Evolutionary conservation across 371 early-diverging fungal species (phyloP), one percentile per base, ranked within the genome.

Genomic region (Haplosporangium sp.): DNA sequence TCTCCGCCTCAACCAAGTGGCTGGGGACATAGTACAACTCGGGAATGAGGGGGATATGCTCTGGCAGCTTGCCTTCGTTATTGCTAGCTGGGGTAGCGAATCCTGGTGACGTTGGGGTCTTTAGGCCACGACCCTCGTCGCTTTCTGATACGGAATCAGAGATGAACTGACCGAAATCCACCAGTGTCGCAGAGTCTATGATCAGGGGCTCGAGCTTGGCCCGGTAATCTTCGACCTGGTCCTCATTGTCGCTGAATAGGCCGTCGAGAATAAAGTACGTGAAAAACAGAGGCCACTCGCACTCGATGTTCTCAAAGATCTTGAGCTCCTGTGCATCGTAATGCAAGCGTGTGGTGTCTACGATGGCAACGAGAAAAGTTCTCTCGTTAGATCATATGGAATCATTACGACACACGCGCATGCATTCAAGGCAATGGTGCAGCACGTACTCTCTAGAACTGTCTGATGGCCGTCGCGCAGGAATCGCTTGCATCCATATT

Each of bases 251-350:
- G 5, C 86, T 86, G 73, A 95, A 95, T 14, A 91, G 69, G 13
- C 94, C 96, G 64, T 95, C 95, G 40, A 96, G 82, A 41, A 96
- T 89, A 83, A 95, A 83, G 69, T 95, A 96, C 1, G 96, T 95
- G 69, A 93, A 96, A 74, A 96, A 96, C 12, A 96, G 79, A 6
- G 96, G 96, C 96, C 96, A 96, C 80, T 96, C 96, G 37, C 91
- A 94, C 79, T 96, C 96, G 55, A 96, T 90, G 59, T 89, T 82
- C 68, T 95, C 94, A 77, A 96, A 96, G n/a, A 93, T 85, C 71
- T 89, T 88, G 57, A 96, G 87, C 69, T 96, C 96, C 46, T 91
- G 90, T 10, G 94, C 86, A 23, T 95, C 91, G 76, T 96, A 96
- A 69, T 95, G 93, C 47, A 95, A 83, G 46, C 94, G 91, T 0